phyloP scores from a whole-genome alignment of 169 alveolate species.

The Neospora caninum region DNA sequence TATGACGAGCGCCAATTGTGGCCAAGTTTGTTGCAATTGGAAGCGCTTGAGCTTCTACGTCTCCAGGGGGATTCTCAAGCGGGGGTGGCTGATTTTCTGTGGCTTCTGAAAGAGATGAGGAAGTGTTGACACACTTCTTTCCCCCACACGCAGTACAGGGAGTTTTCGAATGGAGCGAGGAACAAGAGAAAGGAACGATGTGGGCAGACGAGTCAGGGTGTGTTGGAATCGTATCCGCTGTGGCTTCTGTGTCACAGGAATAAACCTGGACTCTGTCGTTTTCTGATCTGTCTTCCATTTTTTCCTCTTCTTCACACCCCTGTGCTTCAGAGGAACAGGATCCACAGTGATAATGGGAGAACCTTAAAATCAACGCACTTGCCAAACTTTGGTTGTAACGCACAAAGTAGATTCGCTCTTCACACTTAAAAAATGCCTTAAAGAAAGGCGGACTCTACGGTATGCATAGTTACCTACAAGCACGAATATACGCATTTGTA shows the following conservation, averaged over 20 bases:
- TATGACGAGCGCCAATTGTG: neutral
- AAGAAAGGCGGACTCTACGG: no score
- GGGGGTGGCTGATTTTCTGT: neutral
- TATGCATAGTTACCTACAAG: no score
- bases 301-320: neutral
- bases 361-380: neutral
- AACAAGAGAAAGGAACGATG: neutral
- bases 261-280: neutral
- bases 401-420: no score
- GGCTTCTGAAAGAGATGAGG: neutral
- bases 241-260: neutral
- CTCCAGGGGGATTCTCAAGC: neutral
- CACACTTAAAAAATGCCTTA: no score
- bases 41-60: conserved; percentile 16
- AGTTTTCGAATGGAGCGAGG: neutral
- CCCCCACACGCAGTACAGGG: neutral
- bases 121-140: neutral
- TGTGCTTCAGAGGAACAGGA: neutral
- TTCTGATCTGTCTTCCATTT: neutral
- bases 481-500: no score
- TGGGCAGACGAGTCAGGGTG: neutral
- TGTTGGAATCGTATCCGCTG: neutral
- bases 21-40: neutral
- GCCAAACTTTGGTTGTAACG: no score
- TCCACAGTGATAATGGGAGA: neutral